Base-by-base conservation (phyloP, 805 yeast genomes). In the Maudiozyma serrabonitensis region DNA sequence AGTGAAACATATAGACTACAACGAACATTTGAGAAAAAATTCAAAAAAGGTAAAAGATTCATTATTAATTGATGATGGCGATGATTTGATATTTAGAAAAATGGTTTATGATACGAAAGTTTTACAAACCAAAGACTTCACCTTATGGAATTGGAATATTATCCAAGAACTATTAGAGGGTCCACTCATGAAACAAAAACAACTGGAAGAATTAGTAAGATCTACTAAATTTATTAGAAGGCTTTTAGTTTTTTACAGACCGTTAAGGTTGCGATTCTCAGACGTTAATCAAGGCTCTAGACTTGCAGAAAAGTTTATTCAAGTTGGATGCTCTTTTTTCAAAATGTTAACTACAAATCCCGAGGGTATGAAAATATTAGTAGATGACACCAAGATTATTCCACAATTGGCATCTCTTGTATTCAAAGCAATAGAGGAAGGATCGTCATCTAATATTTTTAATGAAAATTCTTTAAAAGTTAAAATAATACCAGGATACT, bases 371-470 rank as follows among this genome's bases (percentile, higher is more conserved):
- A 75, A 74, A 52, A 83, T 80, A 54, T 69, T 88, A 15, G 68
- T 75, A 34, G 84, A 80, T 48, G 88, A 84, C 64, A 62, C 61
- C 1, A 90, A 93, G 65, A 71, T 90, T 7, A 64, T 91, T 35
- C 86, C 95, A 1, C 98, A 91, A 62, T 74, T 91, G 46, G 89
- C 95, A 0, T 96, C 93, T 56, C 82, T 95, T 46, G 71, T 91
- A 41, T 93, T 59, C 45, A 60, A 61, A 50, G 65, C 66, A 9
- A 64, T 67, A 62, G 69, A 67, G 39, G 66, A 67, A 2, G 56
- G 62, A 23, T 54, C 54, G 9, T 43, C 76, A 1, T 91, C 84
- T 45, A 93, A 95, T 13, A 75, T 91, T 2, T 79, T 91, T 49
- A 79, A 87, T 1, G 73, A 71, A 41, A 68, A 67, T 2, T 69